Evolutionary conservation across 176 grass and related monocot species (phyloP).

Genomic region (Triticum monococcum): DNA sequence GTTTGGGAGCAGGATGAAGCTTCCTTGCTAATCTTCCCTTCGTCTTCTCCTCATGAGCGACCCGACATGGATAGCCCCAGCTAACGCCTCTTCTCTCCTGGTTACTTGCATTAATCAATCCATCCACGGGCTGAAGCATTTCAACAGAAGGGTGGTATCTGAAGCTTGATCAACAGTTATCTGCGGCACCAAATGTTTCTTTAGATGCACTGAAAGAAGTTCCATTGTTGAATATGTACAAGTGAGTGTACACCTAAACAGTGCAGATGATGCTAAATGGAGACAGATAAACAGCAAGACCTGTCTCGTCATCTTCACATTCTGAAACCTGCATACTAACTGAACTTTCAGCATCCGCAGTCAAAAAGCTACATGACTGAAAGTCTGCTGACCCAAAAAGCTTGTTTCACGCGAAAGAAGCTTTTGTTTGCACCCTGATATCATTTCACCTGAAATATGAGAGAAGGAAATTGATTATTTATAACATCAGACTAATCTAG

Average conservation of each 20-base stretch:
- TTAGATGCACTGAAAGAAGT: not conserved
- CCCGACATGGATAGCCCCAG: not conserved
- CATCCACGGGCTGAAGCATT: not conserved
- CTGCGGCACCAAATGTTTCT: not conserved
- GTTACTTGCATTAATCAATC: not conserved
- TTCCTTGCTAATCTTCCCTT: not conserved
- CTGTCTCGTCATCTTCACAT: constrained; percentile 93
- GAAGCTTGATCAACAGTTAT: not conserved
- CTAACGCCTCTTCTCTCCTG: not conserved
- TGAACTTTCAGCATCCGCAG: constrained; percentile 63
- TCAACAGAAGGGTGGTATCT: not conserved
- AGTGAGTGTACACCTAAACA: not conserved
- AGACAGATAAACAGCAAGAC: constrained; percentile 58
- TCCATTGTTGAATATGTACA: not conserved
- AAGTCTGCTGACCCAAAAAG: constrained; percentile 59
- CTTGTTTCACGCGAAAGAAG: constrained; percentile 60
- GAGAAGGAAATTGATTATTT: constrained; percentile 10
- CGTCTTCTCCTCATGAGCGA: not conserved
- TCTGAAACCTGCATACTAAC: constrained; percentile 78
- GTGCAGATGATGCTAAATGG: constrained; percentile 24
- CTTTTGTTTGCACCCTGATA: constrained; percentile 79
- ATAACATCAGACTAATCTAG: not conserved
- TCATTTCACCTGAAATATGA: not conserved
- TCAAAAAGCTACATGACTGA: constrained; percentile 52
- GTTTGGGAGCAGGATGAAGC: not conserved